Base-by-base conservation (phyloP, 306 rosid species). In the Lithocarpus polystachyus region DNA sequence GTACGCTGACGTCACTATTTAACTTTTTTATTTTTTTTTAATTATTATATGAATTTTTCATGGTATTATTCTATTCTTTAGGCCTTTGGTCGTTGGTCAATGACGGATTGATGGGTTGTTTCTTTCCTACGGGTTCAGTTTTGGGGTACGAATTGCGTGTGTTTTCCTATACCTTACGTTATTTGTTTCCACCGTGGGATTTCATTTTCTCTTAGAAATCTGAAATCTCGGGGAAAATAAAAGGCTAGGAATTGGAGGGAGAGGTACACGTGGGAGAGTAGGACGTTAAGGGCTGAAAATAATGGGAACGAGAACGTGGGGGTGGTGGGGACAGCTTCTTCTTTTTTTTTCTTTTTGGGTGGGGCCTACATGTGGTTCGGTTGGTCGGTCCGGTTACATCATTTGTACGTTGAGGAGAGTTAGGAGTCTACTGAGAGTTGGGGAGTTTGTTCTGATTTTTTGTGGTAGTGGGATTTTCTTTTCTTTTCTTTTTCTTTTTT, bases 1-100 rank as follows among this genome's bases (percentile, higher is more conserved):
- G 90, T 89, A 77, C 83, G 82, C 71, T 94, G 94, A 92, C 86
- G 94, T 92, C 82, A 87, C 55, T 78, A 67, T 24, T 76, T 84
- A 53, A 28, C 86, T 82, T 80, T 89, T 79, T 48, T 6, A 1
- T 56, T 0, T 6, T 23, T 61, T 76, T 7, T 40, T 40, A 40
- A 40, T 40, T 40, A 53, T 43, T 13, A 61, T 84, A 60, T 60
- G 56, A 65, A 71, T 78, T 55, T 70, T 22, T n/a, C 64, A 53
- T 73, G 37, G 12, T 37, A 33, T 37, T 37, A 71, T 53, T 65
- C 80, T 72, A 43, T 77, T 80, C 73, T 55, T 4, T 45, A 48
- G 17, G 77, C 51, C 40, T 68, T 56, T 62, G 80, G 88, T 86
- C 85, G 40, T 7, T 12, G 90, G 96, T 92, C 96, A 89, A 90